These are phyloP conservation scores for Trypanosoma brucei DNA, from an alignment of 208 protist genomes.

Conservation along the genomic window DNA sequence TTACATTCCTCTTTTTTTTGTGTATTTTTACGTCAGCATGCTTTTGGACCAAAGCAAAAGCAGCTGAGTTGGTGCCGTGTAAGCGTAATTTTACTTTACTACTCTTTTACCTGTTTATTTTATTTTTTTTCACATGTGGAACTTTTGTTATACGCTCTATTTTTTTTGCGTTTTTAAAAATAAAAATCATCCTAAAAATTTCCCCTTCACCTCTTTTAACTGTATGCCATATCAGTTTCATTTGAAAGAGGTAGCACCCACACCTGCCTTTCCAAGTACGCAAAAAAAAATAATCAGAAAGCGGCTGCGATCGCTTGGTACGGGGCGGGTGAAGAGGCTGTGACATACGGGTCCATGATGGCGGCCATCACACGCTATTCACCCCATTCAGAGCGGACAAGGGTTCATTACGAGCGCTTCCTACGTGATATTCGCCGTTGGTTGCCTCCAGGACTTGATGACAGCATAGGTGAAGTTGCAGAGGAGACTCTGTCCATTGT, in stretches of 20 bases:
- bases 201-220: too few species aligned
- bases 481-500: constrained; percentile 72
- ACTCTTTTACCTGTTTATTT: too few species aligned
- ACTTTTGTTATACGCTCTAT: too few species aligned
- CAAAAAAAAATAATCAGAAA: constrained; percentile 1
- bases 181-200: background rate
- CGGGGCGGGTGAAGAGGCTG: background rate
- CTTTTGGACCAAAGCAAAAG: too few species aligned
- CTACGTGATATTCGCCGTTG: constrained; percentile 72
- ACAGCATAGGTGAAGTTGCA: constrained; percentile 74
- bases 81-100: too few species aligned
- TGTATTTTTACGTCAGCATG: too few species aligned
- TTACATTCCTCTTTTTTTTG: too few species aligned
- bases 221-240: too few species aligned
- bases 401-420: constrained; percentile 74
- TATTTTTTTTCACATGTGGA: too few species aligned
- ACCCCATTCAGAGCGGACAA: constrained; percentile 69
- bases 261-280: background rate
- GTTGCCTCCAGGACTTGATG: constrained; percentile 70
- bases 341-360: constrained; percentile 1
- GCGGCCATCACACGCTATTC: constrained; percentile 42
- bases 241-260: too few species aligned
- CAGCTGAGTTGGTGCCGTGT: too few species aligned
- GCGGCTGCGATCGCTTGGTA: background rate
- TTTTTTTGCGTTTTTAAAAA: too few species aligned